Evolutionary conservation across 441 rosid genomes (phyloP), one percentile per base, ranked within the genome.

Genomic region (Euphorbia schlechtendalii): DNA sequence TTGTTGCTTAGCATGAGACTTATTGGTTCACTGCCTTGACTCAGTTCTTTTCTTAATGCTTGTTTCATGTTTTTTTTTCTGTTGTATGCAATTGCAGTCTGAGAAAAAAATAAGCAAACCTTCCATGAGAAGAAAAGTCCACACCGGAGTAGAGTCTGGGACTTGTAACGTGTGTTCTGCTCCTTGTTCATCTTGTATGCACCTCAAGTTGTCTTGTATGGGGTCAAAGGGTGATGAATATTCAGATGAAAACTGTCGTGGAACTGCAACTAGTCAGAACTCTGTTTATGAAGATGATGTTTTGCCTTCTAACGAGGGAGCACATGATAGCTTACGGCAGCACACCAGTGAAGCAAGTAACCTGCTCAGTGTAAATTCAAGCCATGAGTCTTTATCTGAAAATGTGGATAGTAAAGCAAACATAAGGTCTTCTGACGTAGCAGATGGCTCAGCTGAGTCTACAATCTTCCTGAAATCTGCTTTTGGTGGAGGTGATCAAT

Each of bases 151-250:
- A 68, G 92, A 86, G 75, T 89, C 91, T 69, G 95, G 96, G 78
- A 91, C 88, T 66, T 86, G 94, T 76, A 86, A 86, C 76, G 86
- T 83, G 66, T 88, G 90, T 72, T 87, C 80, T 63, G 84, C 96
- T 67, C 89, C 95, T 75, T 85, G 96, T 80, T 86, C 95, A 61
- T 93, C 95, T 53, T 93, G 97, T 74, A 84, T 84, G 89, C 96
- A 89, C 74, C 85, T 69, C 68, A 81, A 74, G 69, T 67, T 68
- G 65, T 81, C 77, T 73, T 67, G 66, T 63, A 76, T 82, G 78
- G 88, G 80, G 71, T 80, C 83, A 34, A 86, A 85, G 70, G 76
- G 49, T 60, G 83, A 73, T 9, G 94, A 81, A 70, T 77, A 73
- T 69, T 83, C 88, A 17, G 94, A 88, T 80, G 96, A 87, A 68